phyloP scores from a whole-genome alignment of 345 rosid species.

The Erucastrum elatum region DNA sequence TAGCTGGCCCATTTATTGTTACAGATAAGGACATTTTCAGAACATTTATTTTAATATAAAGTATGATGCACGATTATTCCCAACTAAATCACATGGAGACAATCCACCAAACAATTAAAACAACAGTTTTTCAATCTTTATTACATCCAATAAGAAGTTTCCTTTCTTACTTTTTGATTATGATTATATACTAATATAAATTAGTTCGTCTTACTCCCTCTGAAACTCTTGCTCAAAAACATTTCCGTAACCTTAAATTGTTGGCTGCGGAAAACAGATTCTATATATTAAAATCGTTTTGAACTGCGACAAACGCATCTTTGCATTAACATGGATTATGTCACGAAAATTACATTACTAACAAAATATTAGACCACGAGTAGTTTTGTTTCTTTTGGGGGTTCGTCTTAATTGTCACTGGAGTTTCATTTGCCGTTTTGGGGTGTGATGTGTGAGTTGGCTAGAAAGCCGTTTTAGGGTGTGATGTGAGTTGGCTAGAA shows the following conservation, averaged over 20 bases:
- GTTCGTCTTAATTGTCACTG: background rate
- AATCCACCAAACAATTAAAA: conserved; percentile 41
- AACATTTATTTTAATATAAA: conserved; percentile 14
- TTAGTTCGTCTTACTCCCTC: background rate
- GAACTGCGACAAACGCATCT: background rate
- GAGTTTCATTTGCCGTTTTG: background rate
- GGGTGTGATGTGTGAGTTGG: background rate
- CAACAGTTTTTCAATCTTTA: conserved; percentile 31
- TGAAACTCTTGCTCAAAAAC: background rate
- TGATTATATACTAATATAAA: background rate
- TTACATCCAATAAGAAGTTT: background rate
- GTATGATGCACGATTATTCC: conserved; percentile 43
- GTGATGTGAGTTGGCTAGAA: background rate
- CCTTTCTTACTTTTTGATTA: conserved; percentile 7
- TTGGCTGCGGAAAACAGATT: background rate
- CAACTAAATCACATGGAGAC: conserved; percentile 43
- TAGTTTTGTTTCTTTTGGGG: background rate
- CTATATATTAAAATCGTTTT: background rate
- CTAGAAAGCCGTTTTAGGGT: background rate
- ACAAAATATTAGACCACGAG: background rate
- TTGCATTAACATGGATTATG: background rate
- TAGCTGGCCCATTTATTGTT: conserved; percentile 41
- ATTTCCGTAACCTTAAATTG: background rate
- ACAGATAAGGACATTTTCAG: conserved; percentile 38
- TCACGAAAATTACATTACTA: background rate